Conservation (phyloP, 805 yeast genomes). For the Brettanomyces naardenensis region DNA sequence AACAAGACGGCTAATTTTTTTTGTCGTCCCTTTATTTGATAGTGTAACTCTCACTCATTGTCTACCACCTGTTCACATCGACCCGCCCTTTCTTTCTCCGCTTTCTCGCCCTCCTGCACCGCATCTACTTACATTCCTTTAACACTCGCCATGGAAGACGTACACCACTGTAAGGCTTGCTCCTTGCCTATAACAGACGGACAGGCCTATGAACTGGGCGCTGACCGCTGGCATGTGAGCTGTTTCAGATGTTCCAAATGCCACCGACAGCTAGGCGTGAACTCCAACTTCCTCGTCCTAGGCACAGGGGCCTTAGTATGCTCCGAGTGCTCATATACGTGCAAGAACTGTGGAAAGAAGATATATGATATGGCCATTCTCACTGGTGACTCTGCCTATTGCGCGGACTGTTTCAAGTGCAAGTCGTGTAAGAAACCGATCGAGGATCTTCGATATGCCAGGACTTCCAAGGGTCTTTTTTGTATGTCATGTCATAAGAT, state of each 20-base stretch:
- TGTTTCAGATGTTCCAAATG: conserved; percentile 92
- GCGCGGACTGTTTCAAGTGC: conserved; percentile 84
- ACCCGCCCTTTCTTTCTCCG: too few relatives aligned
- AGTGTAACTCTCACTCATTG: too few relatives aligned
- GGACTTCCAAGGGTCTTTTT: conserved; percentile 86
- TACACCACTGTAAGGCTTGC: conserved; percentile 30
- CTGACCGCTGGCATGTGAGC: conserved; percentile 90
- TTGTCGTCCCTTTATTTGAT: too few relatives aligned
- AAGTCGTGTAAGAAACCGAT: conserved; percentile 79
- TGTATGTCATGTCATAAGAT: conserved; percentile 91
- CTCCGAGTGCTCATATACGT: conserved; percentile 84
- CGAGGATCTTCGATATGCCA: conserved; percentile 83
- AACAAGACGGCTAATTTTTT: too few relatives aligned
- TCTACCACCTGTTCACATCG: too few relatives aligned
- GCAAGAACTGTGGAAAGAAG: conserved; percentile 76
- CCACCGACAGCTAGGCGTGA: conserved; percentile 67
- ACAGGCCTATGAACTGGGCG: conserved; percentile 91
- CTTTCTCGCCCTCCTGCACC: too few relatives aligned
- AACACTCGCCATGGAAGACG: conserved; percentile 8
- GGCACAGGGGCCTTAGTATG: conserved; percentile 92
- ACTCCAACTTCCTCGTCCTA: conserved; percentile 81
- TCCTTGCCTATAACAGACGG: conserved; percentile 66
- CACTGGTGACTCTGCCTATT: conserved; percentile 93
- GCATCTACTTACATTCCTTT: too few relatives aligned
- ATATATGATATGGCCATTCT: conserved; percentile 90